Percentiles rank a stretch among this genome's conserved stretches.
phyloP scores from a whole-genome alignment of 2,329 filamentous ascomycete species.

The Alternaria triticina region DNA sequence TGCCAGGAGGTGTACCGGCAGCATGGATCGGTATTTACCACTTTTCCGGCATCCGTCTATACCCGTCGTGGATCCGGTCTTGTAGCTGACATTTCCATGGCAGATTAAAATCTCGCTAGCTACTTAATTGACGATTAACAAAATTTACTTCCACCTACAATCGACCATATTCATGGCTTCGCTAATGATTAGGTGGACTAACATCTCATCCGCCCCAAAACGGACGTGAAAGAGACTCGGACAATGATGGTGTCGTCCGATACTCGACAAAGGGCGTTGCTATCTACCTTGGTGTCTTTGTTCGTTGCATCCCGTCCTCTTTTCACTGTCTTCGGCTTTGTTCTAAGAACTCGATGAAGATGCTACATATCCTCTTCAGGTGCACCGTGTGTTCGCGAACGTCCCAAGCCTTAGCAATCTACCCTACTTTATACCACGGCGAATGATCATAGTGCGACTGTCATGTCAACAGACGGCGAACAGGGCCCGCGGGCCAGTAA shows the following conservation, averaged over 20 bases:
- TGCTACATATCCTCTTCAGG: not conserved
- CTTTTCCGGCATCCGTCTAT: not conserved
- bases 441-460: too few relatives aligned
- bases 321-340: not conserved
- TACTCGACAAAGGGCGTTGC: not conserved
- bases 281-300: not conserved
- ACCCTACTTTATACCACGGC: too few relatives aligned
- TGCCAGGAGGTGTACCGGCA: not conserved
- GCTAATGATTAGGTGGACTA: too few relatives aligned
- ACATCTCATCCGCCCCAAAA: too few relatives aligned
- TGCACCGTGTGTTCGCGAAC: too few relatives aligned
- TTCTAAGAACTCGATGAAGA: not conserved
- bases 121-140: not conserved
- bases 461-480: too few relatives aligned
- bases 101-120: not conserved
- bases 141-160: not conserved
- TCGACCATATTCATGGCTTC: not conserved
- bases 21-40: not conserved
- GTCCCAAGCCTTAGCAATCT: too few relatives aligned
- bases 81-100: not conserved
- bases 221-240: not conserved
- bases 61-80: rapidly evolving
- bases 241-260: not conserved
- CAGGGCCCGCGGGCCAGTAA: too few relatives aligned
- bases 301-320: not conserved